phyloP scores from a whole-genome alignment of 805 yeast genomes.

The Candida methanosorbosa region DNA sequence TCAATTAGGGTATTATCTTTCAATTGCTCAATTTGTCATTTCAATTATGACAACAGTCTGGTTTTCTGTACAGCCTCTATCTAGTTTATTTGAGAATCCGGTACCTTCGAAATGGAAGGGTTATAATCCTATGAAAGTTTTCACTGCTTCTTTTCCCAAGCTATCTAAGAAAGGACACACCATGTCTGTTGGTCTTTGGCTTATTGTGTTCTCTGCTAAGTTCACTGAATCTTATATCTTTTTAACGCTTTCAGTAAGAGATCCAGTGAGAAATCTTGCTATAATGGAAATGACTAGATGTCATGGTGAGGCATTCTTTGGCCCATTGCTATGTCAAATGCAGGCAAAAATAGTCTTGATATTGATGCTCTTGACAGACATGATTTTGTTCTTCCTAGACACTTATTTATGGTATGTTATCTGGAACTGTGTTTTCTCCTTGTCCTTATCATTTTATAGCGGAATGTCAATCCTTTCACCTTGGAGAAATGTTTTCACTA shows the following conservation, averaged over 20 bases:
- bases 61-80: constrained; percentile 32
- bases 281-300: constrained; percentile 35
- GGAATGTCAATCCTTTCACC: constrained; percentile 51
- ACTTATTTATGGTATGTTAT: constrained; percentile 52
- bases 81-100: too few relatives aligned
- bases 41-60: constrained; percentile 34
- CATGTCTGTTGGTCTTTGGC: constrained; percentile 39
- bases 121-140: constrained; percentile 28
- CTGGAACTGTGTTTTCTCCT: constrained; percentile 44
- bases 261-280: constrained; percentile 40
- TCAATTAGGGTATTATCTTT: constrained; percentile 25
- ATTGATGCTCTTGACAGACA: constrained; percentile 34
- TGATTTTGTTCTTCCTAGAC: constrained; percentile 43
- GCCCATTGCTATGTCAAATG: constrained; percentile 30
- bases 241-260: constrained; percentile 42
- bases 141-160: constrained; percentile 34
- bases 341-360: constrained; percentile 34
- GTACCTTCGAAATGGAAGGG: constrained; percentile 5
- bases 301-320: constrained; percentile 32
- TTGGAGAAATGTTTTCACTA: constrained; percentile 46
- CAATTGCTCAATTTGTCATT: constrained; percentile 32
- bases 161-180: constrained; percentile 28
- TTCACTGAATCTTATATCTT: constrained; percentile 46
- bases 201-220: constrained; percentile 37
- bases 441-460: constrained; percentile 38